Evolutionary conservation across 345 rosid species (phyloP), one percentile per base, ranked within the genome.

Genomic region (Ceriops decandra): DNA sequence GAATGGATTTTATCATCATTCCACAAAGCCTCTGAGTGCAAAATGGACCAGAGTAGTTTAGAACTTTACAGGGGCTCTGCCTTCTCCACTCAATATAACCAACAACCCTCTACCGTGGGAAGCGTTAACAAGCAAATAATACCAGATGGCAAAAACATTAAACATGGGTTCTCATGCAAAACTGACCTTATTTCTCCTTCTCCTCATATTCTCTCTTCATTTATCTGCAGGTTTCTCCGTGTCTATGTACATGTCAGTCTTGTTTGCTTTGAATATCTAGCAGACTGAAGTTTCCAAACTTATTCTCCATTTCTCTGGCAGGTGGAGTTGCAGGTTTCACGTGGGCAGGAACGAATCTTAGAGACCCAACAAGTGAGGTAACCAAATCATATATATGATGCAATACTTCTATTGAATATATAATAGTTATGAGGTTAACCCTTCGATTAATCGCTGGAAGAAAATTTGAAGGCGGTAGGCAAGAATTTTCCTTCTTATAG

Each of bases 21-120:
- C 74, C 63, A 17, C 67, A 30, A 79, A 74, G 81, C 72, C 61
- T 75, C 74, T 69, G 74, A 75, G 71, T 77, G 16, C 60, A 71
- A 72, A 60, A 59, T 57, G 73, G 75, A 67, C 58, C 69, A 74
- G 66, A 81, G 77, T 46, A 72, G 70, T 67, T 0, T 26, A 42
- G 1, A 42, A 26, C 51, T 22, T 38, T 19, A 27, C 30, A 7
- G 54, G 22, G 60, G 49, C 3, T 20, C 36, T 33, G 22, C 3
- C 64, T 54, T 63, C 71, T 51, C 42, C 63, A 52, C 15, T 70
- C 33, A 76, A 64, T 82, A 84, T 77, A 84, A 82, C 24, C 17
- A 52, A 20, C 42, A 46, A 46, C 33, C 56, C 35, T 30, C 64
- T 21, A 20, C 51, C 60, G 63, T 64, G 26, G 21, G 0, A 21